These are phyloP conservation scores for Morella rubra DNA, from an alignment of 306 rosid species.

Conservation along the genomic window DNA sequence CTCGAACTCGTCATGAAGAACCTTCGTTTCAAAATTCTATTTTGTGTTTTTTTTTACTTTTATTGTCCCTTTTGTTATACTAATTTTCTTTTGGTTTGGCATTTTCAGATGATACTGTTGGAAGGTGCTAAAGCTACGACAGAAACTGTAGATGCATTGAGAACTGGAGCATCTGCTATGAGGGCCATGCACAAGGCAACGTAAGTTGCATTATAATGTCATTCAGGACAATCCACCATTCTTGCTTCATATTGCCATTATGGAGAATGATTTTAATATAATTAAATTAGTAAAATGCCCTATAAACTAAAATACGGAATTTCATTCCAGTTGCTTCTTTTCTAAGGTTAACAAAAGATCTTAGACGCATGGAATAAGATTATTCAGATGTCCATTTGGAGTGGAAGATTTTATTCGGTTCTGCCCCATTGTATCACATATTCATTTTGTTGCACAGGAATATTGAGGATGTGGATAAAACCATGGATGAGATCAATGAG, in stretches of 20 bases:
- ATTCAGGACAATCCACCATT: neutral
- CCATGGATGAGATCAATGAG: conserved; percentile 98
- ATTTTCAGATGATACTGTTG: conserved; percentile 84
- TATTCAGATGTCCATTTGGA: neutral
- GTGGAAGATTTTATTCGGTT: neutral
- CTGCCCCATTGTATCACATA: neutral
- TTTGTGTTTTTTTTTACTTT: neutral
- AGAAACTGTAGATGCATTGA: conserved; percentile 95
- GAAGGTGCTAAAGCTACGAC: conserved; percentile 99
- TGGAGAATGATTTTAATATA: conserved; percentile 4
- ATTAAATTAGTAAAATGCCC: neutral
- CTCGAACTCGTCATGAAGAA: neutral
- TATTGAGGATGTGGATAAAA: conserved; percentile 93
- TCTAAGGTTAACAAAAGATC: neutral
- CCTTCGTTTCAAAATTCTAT: neutral
- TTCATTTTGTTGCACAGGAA: conserved; percentile 54
- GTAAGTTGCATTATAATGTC: conserved; percentile 36
- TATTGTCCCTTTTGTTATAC: neutral
- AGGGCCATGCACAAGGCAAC: conserved; percentile 99
- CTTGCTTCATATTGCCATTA: neutral
- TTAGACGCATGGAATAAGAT: neutral
- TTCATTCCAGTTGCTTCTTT: neutral
- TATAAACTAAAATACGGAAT: neutral
- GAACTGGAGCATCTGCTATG: conserved; percentile 96
- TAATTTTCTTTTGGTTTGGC: neutral